phyloP scores from a whole-genome alignment of 2,329 filamentous ascomycete genomes.

The Berkeleyomyces basicola region DNA sequence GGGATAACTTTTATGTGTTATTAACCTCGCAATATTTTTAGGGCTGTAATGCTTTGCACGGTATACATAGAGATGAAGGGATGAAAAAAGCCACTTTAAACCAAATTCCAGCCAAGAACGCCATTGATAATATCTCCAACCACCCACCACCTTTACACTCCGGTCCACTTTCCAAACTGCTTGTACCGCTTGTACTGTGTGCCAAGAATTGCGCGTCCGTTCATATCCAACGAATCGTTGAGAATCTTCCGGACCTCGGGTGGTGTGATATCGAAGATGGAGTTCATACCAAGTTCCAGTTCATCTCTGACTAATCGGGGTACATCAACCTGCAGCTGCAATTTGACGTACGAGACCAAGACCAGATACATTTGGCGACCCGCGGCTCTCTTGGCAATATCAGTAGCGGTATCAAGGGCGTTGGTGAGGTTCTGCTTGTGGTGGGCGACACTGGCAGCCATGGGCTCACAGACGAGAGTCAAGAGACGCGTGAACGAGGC shows the following conservation, averaged over 20 bases:
- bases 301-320: constrained; percentile 34
- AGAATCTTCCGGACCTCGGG: constrained; percentile 37
- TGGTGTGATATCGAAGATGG: constrained; percentile 41
- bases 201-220: constrained; percentile 40
- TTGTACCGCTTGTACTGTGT: constrained; percentile 42
- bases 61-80: too few species aligned
- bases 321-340: constrained; percentile 41
- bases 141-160: constrained; percentile 26
- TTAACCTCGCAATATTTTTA: too few species aligned
- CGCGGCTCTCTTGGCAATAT: constrained; percentile 42
- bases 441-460: constrained; percentile 31
- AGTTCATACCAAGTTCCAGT: constrained; percentile 40
- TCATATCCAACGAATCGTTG: constrained; percentile 42
- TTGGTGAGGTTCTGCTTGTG: constrained; percentile 18
- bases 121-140: neutral
- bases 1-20: too few species aligned
- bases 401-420: constrained; percentile 40
- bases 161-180: constrained; percentile 48
- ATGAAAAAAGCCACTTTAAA: neutral
- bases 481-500: constrained; percentile 37
- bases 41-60: too few species aligned
- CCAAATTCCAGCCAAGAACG: constrained; percentile 3
- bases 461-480: constrained; percentile 43
- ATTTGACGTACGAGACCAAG: constrained; percentile 41
- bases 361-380: constrained; percentile 46